These are phyloP conservation scores for Erucastrum elatum DNA, from an alignment of 345 rosid genomes.

Conservation along the genomic window DNA sequence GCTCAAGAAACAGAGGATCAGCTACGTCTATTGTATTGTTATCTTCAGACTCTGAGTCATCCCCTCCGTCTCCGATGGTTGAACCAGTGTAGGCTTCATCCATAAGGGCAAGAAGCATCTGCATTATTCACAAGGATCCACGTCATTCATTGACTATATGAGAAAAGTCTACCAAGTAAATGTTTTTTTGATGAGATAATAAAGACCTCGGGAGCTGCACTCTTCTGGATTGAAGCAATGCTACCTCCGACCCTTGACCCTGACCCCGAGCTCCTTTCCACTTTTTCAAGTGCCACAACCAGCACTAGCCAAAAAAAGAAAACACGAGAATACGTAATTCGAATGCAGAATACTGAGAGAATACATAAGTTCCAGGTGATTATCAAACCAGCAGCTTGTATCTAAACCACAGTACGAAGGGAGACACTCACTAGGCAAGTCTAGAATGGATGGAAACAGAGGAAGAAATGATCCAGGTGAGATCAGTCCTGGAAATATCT, in stretches of 20 bases:
- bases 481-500: conserved; percentile 72
- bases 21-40: conserved; percentile 72
- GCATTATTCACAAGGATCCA: conserved; percentile 29
- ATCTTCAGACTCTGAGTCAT: conserved; percentile 92
- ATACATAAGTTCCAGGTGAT: neutral
- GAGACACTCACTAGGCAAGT: conserved; percentile 72
- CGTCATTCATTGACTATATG: conserved; percentile 12
- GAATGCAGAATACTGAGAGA: conserved; percentile 17
- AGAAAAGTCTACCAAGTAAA: conserved; percentile 18
- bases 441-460: conserved; percentile 77
- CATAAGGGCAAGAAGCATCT: conserved; percentile 98
- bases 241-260: conserved; percentile 82
- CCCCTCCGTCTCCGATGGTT: conserved; percentile 86
- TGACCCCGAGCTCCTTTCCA: conserved; percentile 72
- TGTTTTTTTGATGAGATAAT: neutral
- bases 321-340: conserved; percentile 17
- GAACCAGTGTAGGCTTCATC: conserved; percentile 99
- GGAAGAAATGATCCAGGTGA: conserved; percentile 96
- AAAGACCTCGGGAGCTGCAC: conserved; percentile 89
- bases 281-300: conserved; percentile 89
- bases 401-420: neutral
- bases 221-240: conserved; percentile 94
- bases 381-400: neutral
- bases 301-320: conserved; percentile 50
- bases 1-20: conserved; percentile 90